Base-by-base conservation (phyloP, 768 basidiomycete species). In the Lactifluus volemus region DNA sequence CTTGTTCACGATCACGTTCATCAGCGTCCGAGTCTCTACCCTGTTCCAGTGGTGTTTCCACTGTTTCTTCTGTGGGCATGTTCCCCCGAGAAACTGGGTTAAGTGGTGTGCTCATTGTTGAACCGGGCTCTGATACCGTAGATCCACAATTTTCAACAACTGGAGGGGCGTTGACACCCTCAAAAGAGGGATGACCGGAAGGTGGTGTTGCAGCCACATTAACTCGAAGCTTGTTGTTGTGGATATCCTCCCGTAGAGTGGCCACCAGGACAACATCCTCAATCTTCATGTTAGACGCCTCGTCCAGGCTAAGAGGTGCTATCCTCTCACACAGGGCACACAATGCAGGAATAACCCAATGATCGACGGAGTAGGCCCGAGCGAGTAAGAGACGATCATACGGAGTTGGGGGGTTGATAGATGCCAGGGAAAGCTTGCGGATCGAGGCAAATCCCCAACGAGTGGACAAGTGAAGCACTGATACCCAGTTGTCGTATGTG, bases 361-460 rank as follows among this genome's bases (percentile, higher is more conserved):
- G 36, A 10, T 57, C 50, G 34, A 64, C 41, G 3, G 25, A 12
- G 32, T 55, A 55, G 5, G 39, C 41, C 30, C 63, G 63, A 10
- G 52, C 63, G 0, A 63, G 59, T 2, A 52, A 4, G n/a, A 63
- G 53, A 19, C n/a, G 59, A 14, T 63, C 48, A 53, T 34, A 19
- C n/a, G 59, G n/a, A 0, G 53, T 52, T 2, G 59, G 52, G 3
- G 53, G 52, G 3, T 56, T 11, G 29, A 56, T 29, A 10, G 32
- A 32, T 15, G 17, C 34, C 15, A 63, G 14, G 4, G 59, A 53
- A 9, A 63, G 38, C 14, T 38, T 36, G 67, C 60, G 74, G 67
- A 64, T 69, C 47, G 53, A 61, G 36, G 61, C 69, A 63, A 61
- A 71, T 55, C 57, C 70, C 73, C 32, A 77, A 49, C 19, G 73